Evolutionary conservation across 2,329 filamentous ascomycete species (phyloP).

Genomic region (Aschersonia sp.): DNA sequence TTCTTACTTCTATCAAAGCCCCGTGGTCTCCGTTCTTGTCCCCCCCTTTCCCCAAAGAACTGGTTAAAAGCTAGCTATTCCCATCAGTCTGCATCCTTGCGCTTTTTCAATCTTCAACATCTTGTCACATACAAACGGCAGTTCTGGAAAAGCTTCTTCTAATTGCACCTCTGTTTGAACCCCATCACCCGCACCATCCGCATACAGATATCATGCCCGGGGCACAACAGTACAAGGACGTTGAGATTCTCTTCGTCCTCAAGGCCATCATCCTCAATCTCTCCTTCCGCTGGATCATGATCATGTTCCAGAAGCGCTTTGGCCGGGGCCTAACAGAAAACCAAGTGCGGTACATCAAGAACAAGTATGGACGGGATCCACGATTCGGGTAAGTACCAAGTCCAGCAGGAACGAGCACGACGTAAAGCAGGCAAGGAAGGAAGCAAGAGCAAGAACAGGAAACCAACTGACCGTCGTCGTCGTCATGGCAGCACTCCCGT

Average conservation of each 20-base stretch:
- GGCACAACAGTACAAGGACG: constrained; percentile 16
- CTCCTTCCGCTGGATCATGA: constrained; percentile 11
- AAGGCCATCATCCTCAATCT: constrained; percentile 12
- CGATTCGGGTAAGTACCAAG: constrained; percentile 18
- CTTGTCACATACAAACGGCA: no score
- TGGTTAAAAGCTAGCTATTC: no score
- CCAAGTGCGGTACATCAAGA: constrained; percentile 24
- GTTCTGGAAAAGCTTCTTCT: no score
- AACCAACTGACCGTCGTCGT: background rate
- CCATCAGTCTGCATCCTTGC: no score
- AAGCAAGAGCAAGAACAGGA: background rate
- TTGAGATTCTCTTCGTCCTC: constrained; percentile 21
- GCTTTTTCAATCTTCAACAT: no score
- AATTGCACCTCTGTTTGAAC: no score
- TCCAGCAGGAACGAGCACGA: background rate
- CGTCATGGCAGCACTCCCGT: constrained; percentile 1
- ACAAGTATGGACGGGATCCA: constrained; percentile 25
- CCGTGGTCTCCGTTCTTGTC: no score
- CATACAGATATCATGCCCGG: constrained; percentile 15
- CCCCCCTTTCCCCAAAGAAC: no score
- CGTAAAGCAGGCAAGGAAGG: no score
- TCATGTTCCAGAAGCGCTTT: constrained; percentile 14
- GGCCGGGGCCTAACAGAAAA: constrained; percentile 15
- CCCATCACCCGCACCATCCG: no score
- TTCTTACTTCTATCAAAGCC: no score